A percentile compares a stretch with the other conserved stretches of the same genome.
Evolutionary conservation across 1,284 basidiomycete genomes (phyloP).

Genomic region (Trichosporon asahii): DNA sequence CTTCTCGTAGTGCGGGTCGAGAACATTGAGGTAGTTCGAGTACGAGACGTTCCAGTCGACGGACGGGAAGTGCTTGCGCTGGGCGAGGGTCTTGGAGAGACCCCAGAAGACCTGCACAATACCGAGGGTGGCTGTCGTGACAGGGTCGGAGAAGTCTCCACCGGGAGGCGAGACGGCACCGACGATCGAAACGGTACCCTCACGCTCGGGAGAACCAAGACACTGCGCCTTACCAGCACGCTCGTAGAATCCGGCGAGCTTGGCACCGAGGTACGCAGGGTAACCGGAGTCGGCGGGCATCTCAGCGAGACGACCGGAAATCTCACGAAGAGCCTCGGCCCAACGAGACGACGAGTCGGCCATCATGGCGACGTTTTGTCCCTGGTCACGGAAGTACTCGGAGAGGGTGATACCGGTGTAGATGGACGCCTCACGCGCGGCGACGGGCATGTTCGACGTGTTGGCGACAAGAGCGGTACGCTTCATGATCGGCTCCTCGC

Average conservation of each 20-base stretch:
- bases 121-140: slow-evolving; percentile 92
- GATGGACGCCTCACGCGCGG: slow-evolving; percentile 98
- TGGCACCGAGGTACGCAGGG: slow-evolving; percentile 94
- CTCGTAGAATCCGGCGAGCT: slow-evolving; percentile 97
- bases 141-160: slow-evolving; percentile 99
- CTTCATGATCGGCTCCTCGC: slow-evolving; percentile 99
- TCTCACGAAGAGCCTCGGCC: slow-evolving; percentile 99
- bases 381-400: slow-evolving; percentile 99
- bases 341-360: slow-evolving; percentile 98
- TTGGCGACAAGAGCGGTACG: slow-evolving; percentile 98
- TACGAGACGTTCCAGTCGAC: slow-evolving; percentile 99
- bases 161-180: slow-evolving; percentile 98
- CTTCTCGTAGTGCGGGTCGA: slow-evolving; percentile 89
- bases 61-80: slow-evolving; percentile 91
- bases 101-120: slow-evolving; percentile 92
- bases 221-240: slow-evolving; percentile 96
- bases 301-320: slow-evolving; percentile 97
- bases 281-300: slow-evolving; percentile 99
- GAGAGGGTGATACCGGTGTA: slow-evolving; percentile 99
- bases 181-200: slow-evolving; percentile 95
- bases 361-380: slow-evolving; percentile 99
- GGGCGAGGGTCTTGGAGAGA: slow-evolving; percentile 64
- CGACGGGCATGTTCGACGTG: slow-evolving; percentile 99
- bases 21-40: slow-evolving; percentile 94
- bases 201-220: slow-evolving; percentile 80